phyloP scores from a whole-genome alignment of 2,329 filamentous ascomycete genomes.

The Botrytis elliptica region DNA sequence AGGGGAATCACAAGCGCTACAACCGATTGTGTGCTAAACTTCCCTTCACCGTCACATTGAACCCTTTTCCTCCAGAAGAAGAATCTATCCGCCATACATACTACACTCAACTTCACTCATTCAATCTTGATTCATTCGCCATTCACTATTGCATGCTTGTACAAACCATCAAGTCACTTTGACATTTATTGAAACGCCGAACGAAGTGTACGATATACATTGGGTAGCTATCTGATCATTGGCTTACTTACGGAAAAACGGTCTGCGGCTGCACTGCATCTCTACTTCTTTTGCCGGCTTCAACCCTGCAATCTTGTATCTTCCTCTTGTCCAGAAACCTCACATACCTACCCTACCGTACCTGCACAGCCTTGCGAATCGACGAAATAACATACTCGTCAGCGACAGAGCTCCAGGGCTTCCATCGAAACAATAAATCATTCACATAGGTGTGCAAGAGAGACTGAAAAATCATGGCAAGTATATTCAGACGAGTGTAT shows the following conservation, averaged over 20 bases:
- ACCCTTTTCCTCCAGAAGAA: background rate
- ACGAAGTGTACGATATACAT: background rate
- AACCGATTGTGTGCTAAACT: conserved; percentile 28
- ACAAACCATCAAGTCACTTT: background rate
- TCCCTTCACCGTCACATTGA: conserved; percentile 24
- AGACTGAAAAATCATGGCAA: conserved; percentile 65
- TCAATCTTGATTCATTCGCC: conserved; percentile 3
- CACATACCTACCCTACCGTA: background rate
- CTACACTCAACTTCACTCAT: conserved; percentile 34
- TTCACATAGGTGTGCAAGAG: background rate
- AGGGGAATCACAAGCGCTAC: conserved; percentile 26
- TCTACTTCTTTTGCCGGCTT: conserved; percentile 11
- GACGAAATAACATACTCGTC: background rate
- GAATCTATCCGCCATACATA: conserved; percentile 21
- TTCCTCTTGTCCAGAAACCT: conserved; percentile 4
- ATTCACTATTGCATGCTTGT: background rate
- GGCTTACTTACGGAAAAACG: conserved; percentile 14
- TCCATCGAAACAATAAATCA: background rate
- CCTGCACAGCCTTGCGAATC: conserved; percentile 1
- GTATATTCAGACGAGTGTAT: conserved; percentile 90
- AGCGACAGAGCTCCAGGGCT: background rate
- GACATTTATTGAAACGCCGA: background rate
- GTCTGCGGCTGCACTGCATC: conserved; percentile 17
- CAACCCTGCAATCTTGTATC: conserved; percentile 12
- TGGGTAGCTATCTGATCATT: conserved; percentile 7